phyloP scores from a whole-genome alignment of 202 grass and related monocot genomes.

The Cymbopogon flexuosus region DNA sequence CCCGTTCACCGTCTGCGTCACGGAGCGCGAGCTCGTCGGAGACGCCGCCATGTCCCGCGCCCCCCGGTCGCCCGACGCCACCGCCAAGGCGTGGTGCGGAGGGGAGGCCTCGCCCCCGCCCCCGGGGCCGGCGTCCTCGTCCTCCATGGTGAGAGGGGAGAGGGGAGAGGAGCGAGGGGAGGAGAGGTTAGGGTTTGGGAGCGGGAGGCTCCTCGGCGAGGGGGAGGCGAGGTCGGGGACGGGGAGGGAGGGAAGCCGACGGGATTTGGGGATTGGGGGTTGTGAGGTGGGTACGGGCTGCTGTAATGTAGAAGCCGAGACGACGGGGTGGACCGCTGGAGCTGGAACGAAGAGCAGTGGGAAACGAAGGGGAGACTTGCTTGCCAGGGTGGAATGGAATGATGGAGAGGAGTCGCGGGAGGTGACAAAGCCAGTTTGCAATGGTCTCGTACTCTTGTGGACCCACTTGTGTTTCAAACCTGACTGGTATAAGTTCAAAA shows the following conservation, averaged over 20 bases:
- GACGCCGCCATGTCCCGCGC: slow-evolving; percentile 46
- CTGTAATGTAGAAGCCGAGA: too few species aligned
- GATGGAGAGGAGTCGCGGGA: not conserved
- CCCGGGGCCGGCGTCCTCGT: slow-evolving; percentile 42
- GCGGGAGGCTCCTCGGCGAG: not conserved
- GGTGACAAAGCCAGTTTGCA: not conserved
- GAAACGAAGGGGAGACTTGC: too few species aligned
- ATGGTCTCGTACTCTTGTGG: not conserved
- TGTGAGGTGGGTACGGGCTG: not conserved
- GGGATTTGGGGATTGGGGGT: not conserved
- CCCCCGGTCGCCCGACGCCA: not conserved
- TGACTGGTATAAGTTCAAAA: too few species aligned
- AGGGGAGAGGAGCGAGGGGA: not conserved
- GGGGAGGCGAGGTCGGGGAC: too few species aligned
- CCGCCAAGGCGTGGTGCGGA: slow-evolving; percentile 31
- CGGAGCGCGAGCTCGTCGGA: slow-evolving; percentile 82
- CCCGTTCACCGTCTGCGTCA: slow-evolving; percentile 92
- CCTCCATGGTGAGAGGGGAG: slow-evolving; percentile 27
- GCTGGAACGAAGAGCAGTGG: not conserved
- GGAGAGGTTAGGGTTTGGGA: slow-evolving; percentile 11
- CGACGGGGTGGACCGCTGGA: not conserved
- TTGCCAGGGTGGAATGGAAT: too few species aligned
- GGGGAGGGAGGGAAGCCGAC: not conserved
- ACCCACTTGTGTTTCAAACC: not conserved
- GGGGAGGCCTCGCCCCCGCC: slow-evolving; percentile 40